Base-by-base conservation (phyloP, 2,329 filamentous ascomycete genomes). In the Neospermospora avenae region DNA sequence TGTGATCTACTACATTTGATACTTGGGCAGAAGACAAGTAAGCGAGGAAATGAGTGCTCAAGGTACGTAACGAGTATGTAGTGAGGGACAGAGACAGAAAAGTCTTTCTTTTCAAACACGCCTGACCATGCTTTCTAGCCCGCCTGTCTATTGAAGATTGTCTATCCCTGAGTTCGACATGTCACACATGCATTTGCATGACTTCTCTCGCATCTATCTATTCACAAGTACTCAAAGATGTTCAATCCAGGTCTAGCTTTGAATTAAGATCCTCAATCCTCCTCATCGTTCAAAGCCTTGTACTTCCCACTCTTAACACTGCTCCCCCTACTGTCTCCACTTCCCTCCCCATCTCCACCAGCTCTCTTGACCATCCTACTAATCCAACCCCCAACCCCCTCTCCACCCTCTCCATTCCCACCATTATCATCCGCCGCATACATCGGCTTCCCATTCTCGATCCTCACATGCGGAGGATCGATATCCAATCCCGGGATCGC, bases 401-500 rank as follows among this genome's bases (percentile, higher is more conserved):
- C 70, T n/a, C 85, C 84, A 56, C 89, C 75, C 3, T 87, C 86
- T 67, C 87, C 70, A 20, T 68, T 72, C 39, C 71, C 60, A 18
- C 58, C 61, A 18, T 68, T 68, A 62, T 68, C 68, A 63, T 71
- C 65, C 66, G 70, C 59, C 68, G 70, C 49, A 56, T 75, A 71
- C 51, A 77, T 73, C 11, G 78, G 74, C 71, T 83, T 84, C 57
- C 80, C 79, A 62, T 80, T 79, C 42, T 76, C 73, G 45, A 80
- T 74, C 28, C 77, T 74, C 2, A 90, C 79, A 53, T 85, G 80
- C 1, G 91, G 90, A 4, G 91, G 89, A 42, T 96, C 87, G 59
- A 97, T 89, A 68, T 91, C 86, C 59, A 97, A 80, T 8, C 89
- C 87, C 0, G 92, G 91, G 61, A 96, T 92, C 7, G 86, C 85